Base-by-base conservation (phyloP, 1,284 basidiomycete genomes). In the Cutaneotrichosporon dermatis region DNA sequence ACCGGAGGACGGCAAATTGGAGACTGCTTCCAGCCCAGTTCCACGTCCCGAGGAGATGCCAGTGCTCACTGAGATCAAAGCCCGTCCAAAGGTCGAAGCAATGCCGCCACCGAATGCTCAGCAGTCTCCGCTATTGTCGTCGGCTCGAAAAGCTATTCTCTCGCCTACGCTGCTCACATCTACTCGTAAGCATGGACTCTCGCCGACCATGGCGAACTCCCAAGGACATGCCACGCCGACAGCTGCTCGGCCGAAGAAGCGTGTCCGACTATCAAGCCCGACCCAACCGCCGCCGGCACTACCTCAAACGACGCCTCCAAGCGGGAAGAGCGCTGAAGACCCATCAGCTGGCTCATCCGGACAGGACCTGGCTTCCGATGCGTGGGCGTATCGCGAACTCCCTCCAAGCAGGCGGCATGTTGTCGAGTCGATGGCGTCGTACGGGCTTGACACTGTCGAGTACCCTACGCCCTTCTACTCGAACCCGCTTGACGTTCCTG, bases 391-490 rank as follows among this genome's bases (percentile, higher is more conserved):
- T 66, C 71, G 76, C 3, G 58, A 69, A 3, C 64, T 75, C 4
- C 86, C 90, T 0, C 91, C 91, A 2, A 50, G 66, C 0, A 39
- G 45, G 1, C 51, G 48, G 0, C 79, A 85, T 9, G 80, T 95
- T 0, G 59, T 84, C 11, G 71, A 71, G 4, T 84, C 81, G 25
- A 75, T 89, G 44, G 83, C 84, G 45, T 68, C 73, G 1, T 78
- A 82, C 62, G 82, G 81, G 7, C 74, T 90, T 9, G 84, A 85
- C 2, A 78, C 75, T 39, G 86, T 86, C 64, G 74, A 89, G 25
- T 94, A 96, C 74, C 83, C 81, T 16, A 80, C 84, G 16, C 90
- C 94, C 0, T 88, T 84, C 74, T 98, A 92, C 73, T 90, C 89
- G 4, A 83, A 86, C 56, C 81, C 82, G 9, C 69, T 69, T 2